Conservation (phyloP, 176 grass and related monocot species). For the Carex myosuroides region DNA sequence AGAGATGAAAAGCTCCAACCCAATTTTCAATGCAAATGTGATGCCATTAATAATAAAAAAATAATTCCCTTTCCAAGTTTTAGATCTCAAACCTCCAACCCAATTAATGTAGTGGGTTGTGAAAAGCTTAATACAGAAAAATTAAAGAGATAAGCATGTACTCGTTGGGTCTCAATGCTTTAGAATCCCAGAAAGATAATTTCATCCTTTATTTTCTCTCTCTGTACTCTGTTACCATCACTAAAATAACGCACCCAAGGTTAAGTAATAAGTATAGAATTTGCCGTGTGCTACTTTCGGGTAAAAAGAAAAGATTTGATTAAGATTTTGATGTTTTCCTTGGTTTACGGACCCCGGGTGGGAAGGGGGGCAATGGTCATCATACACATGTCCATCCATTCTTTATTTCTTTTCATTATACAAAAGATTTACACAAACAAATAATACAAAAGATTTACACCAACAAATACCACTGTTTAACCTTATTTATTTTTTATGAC, state of each 20-base stretch:
- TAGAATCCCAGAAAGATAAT: constrained; percentile 75
- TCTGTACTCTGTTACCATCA: constrained; percentile 12
- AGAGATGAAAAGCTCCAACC: constrained; percentile 54
- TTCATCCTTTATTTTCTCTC: constrained; percentile 1
- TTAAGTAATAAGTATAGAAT: constrained; percentile 2
- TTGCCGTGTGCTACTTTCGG: background rate
- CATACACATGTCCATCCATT: background rate
- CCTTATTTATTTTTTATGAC: background rate
- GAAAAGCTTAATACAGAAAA: constrained; percentile 56
- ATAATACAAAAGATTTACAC: background rate
- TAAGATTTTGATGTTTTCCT: constrained; percentile 2
- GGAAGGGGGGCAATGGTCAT: background rate
- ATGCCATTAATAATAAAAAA: constrained; percentile 55
- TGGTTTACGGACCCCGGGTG: background rate
- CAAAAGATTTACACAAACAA: background rate
- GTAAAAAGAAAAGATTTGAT: constrained; percentile 3
- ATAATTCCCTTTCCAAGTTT: constrained; percentile 43
- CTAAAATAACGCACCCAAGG: background rate
- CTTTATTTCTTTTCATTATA: background rate
- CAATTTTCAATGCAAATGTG: constrained; percentile 64
- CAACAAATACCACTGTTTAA: background rate
- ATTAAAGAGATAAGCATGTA: constrained; percentile 60
- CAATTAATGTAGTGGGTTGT: constrained; percentile 47
- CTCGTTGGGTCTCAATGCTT: constrained; percentile 60
- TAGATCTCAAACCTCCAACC: constrained; percentile 66